Evolutionary conservation across 176 grass and related monocot genomes (phyloP), one percentile per base, ranked within the genome.

Genomic region (Aegilops umbellulata): DNA sequence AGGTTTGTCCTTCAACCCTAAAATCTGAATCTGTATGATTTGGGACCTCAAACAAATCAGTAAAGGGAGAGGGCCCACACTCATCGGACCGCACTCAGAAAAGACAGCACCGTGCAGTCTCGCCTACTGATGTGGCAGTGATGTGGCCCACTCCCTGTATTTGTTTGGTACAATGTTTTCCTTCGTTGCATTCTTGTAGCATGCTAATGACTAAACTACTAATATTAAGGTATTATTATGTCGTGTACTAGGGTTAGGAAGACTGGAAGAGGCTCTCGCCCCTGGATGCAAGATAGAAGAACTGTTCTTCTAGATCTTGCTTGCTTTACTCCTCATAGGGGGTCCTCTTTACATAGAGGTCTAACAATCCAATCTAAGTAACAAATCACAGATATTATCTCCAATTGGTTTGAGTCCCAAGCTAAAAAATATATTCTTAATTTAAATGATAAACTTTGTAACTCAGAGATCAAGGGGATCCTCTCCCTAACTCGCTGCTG

Each of bases 141-240:
- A 71, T 71, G 10, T 71, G 34, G 32, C 68, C 34, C 68, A 41
- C 68, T 71, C 34, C 68, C 34, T 39, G 9, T 71, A 10, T 71
- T 71, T 71, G 34, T 11, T 71, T 71, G 34, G 53, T 58, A 82
- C 30, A 10, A 76, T 78, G 8, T 69, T 57, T 16, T 85, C n/a
- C 34, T 29, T 42, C 5, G 5, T 30, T 38, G 7, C 8, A 34
- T 65, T 22, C 4, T 58, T 38, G 3, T 3, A 49, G 64, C 4
- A 22, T 79, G 84, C 3, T 86, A 57, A 49, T 73, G 16, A 47
- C 23, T 72, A 72, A 74, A 60, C 47, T 60, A 57, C 30, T 23
- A 36, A 47, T 36, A 11, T 41, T 8, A 26, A 86, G 12, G 69
- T 81, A 55, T 55, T 81, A 55, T 55, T 55, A 55, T 19, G 17